phyloP scores from a whole-genome alignment of 169 alveolate species.

The Cryptosporidium tyzzeri region DNA sequence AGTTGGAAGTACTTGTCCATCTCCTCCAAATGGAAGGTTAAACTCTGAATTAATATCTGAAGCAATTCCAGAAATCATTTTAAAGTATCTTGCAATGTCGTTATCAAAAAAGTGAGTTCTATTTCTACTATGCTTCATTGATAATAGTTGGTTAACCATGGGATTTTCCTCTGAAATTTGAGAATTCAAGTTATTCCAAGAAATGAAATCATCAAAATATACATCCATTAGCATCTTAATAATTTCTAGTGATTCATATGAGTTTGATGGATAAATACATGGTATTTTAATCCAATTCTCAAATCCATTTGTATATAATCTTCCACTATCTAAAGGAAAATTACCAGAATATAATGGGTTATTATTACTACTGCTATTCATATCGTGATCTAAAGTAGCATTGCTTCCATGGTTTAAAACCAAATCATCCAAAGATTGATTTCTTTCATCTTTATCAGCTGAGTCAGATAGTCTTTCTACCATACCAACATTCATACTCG shows the following conservation, averaged over 20 bases:
- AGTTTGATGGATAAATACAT: conserved; percentile 39
- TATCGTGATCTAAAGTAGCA: not conserved
- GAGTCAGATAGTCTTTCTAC: conserved; percentile 46
- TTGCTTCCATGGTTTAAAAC: conserved; percentile 41
- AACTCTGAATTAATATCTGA: conserved; percentile 22
- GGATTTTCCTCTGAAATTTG: conserved; percentile 26
- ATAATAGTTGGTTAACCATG: conserved; percentile 36
- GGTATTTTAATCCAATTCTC: conserved; percentile 75
- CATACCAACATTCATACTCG: conserved; percentile 38
- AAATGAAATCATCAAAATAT: conserved; percentile 59
- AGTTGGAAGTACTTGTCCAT: conserved; percentile 69
- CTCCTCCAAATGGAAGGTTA: conserved; percentile 67
- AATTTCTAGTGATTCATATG: conserved; percentile 57
- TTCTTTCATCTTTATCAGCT: conserved; percentile 37
- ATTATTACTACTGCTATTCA: not conserved
- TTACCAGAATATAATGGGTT: conserved; percentile 15
- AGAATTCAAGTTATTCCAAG: conserved; percentile 35
- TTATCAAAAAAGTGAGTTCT: conserved; percentile 34
- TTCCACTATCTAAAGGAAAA: conserved; percentile 9
- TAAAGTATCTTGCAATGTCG: conserved; percentile 8
- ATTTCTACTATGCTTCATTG: conserved; percentile 34
- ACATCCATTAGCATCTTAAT: conserved; percentile 22
- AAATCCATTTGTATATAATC: conserved; percentile 49
- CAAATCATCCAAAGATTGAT: conserved; percentile 52
- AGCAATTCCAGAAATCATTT: conserved; percentile 54